Percentiles rank a stretch among this genome's conserved stretches.
Conservation (phyloP, 441 rosid species). For the California macrophylla region DNA sequence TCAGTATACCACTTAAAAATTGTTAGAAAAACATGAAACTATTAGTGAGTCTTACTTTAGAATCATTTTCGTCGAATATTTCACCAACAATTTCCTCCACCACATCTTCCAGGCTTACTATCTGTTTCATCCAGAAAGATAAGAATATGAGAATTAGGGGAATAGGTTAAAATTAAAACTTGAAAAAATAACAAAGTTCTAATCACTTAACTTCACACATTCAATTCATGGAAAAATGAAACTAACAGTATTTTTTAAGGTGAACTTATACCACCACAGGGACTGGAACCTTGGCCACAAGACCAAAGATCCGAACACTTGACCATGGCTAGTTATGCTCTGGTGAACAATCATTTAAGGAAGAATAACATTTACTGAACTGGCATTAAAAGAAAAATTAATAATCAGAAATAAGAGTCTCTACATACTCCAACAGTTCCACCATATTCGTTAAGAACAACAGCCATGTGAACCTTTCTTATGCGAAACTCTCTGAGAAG, state of each 20-base stretch:
- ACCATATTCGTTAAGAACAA: slow-evolving; percentile 94
- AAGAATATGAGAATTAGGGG: not conserved
- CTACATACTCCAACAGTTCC: slow-evolving; percentile 95
- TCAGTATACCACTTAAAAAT: not conserved
- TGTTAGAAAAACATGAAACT: slow-evolving; percentile 4
- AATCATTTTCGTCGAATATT: slow-evolving; percentile 94
- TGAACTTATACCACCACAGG: too few relatives aligned
- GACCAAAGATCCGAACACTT: too few relatives aligned
- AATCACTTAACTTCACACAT: not conserved
- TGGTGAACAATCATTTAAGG: too few relatives aligned
- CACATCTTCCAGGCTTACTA: slow-evolving; percentile 88
- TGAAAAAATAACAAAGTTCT: not conserved
- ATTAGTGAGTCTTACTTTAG: slow-evolving; percentile 47
- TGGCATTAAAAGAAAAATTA: not conserved
- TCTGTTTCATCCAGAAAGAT: slow-evolving; percentile 38
- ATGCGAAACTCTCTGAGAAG: slow-evolving; percentile 98
- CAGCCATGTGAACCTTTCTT: slow-evolving; percentile 99
- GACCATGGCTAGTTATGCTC: too few relatives aligned
- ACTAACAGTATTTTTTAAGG: too few relatives aligned
- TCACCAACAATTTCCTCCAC: slow-evolving; percentile 99
- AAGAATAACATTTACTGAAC: not conserved
- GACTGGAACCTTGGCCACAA: too few relatives aligned
- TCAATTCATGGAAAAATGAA: not conserved
- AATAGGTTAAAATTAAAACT: not conserved
- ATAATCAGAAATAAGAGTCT: slow-evolving; percentile 3